phyloP scores from a whole-genome alignment of 148 eudicot species.

The Drosera capensis region DNA sequence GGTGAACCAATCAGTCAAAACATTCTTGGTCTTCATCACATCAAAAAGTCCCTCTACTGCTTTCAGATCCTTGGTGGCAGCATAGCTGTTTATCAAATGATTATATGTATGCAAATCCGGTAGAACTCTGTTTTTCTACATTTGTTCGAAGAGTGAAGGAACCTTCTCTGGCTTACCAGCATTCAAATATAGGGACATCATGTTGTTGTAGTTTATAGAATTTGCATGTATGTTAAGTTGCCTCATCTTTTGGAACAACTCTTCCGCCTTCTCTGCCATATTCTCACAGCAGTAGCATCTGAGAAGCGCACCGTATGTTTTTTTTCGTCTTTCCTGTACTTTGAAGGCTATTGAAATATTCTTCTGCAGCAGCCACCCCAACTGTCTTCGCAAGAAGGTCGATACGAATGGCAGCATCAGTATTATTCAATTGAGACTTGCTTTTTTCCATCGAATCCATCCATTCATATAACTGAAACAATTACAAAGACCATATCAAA shows the following conservation, averaged over 20 bases:
- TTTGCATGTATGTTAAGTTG: conserved; percentile 11
- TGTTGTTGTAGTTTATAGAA: conserved; percentile 27
- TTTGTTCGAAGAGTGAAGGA: conserved; percentile 19
- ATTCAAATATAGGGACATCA: conserved; percentile 25
- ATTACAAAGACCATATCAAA: too few relatives aligned
- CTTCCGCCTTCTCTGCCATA: conserved; percentile 22
- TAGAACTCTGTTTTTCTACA: conserved; percentile 22
- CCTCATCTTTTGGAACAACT: conserved; percentile 32
- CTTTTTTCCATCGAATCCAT: conserved; percentile 27
- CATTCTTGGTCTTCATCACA: conserved; percentile 18
- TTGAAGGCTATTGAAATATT: conserved; percentile 28
- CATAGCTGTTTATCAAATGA: conserved; percentile 27
- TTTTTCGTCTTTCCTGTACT: conserved; percentile 21
- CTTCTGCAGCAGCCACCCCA: conserved; percentile 34
- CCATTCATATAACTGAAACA: conserved; percentile 37
- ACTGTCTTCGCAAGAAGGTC: conserved; percentile 31
- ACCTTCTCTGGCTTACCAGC: conserved; percentile 29
- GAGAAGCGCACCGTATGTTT: conserved; percentile 46
- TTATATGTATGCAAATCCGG: conserved; percentile 23
- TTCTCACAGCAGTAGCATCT: conserved; percentile 36
- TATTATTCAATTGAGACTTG: conserved; percentile 15
- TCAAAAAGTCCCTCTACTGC: conserved; percentile 30
- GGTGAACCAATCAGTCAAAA: conserved; percentile 24
- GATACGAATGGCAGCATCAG: conserved; percentile 35
- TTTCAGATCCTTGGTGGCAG: conserved; percentile 22